Conservation (phyloP, 331 rosid species). For the Pyrus hybrid region DNA sequence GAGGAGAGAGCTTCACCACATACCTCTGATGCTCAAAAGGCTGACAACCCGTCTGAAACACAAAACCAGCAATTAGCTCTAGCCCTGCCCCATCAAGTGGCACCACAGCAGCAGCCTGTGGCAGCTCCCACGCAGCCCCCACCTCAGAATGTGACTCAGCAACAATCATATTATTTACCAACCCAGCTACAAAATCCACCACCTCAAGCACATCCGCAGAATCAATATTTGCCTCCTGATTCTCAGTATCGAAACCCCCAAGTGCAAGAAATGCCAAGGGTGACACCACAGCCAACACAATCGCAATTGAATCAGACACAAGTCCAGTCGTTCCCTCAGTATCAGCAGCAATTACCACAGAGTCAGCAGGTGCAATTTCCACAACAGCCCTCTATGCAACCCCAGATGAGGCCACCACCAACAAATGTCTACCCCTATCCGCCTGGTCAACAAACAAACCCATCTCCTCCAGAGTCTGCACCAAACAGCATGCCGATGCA, state of each 20-base stretch:
- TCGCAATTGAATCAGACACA: conserved; percentile 54
- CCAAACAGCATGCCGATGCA: conserved; percentile 92
- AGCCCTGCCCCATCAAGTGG: conserved; percentile 75
- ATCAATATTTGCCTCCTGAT: conserved; percentile 62
- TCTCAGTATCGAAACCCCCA: conserved; percentile 64
- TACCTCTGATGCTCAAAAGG: conserved; percentile 45
- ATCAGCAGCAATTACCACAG: conserved; percentile 47
- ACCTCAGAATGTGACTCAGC: conserved; percentile 49
- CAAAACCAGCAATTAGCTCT: conserved; percentile 86
- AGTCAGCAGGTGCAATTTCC: conserved; percentile 43
- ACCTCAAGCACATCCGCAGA: conserved; percentile 48
- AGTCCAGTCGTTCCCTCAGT: conserved; percentile 66
- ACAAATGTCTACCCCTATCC: conserved; percentile 55
- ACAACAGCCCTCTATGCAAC: conserved; percentile 57
- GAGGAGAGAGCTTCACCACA: conserved; percentile 64
- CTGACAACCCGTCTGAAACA: conserved; percentile 58
- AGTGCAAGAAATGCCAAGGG: conserved; percentile 51
- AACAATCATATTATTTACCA: conserved; percentile 63
- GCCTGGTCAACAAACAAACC: conserved; percentile 55
- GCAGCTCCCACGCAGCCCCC: conserved; percentile 50
- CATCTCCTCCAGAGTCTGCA: conserved; percentile 48
- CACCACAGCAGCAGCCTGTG: conserved; percentile 51
- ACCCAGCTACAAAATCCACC: conserved; percentile 40
- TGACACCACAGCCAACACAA: conserved; percentile 45
- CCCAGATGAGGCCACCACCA: conserved; percentile 61